Evolutionary conservation across 2,329 filamentous ascomycete species (phyloP), one percentile per base, ranked within the genome.

Genomic region (Pyrenochaeta sp.): DNA sequence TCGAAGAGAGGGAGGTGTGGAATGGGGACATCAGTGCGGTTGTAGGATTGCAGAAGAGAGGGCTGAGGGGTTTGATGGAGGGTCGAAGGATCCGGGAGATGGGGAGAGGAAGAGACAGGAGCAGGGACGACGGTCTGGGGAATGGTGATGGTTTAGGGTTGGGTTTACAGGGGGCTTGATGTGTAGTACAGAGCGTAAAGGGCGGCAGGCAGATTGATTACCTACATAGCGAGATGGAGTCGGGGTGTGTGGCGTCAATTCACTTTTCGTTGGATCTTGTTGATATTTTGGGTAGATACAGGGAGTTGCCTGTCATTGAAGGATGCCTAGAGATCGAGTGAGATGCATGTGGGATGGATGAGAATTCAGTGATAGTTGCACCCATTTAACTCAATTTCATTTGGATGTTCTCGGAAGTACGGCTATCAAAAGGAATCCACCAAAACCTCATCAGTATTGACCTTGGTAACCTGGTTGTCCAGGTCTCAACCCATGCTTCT

Each of bases 41-140:
- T 2, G 96, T 99, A 66, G 95, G 95, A 0, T 76, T 99, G 64
- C 95, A 99, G 82, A 99, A 99, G 82, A 85, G 95, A 52, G 95
- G 95, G 0, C 78, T 99, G 36, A 85, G 94, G 58, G 95, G 95
- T 0, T 78, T 99, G 66, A 98, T 99, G 95, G 95, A 98, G 77
- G 94, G 94, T 3, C 83, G 94, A 44, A 85, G 94, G 59, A 88
- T 97, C 82, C 84, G 93, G 44, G 92, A 96, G 76, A 83, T 92
- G 63, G 85, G 84, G 12, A 78, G 79, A 58, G 60, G 64, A 77
- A 58, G 63, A 30, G 70, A 69, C 15, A 65, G 77, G 52, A 71
- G 56, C 52, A 68, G 64, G 65, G 79, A 67, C 57, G 76, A 63
- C 24, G 62, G 53, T 2, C 61, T 65, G 43, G 63, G 60, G 22